These are phyloP conservation scores for Fusarium pseudoanthophilum DNA, from an alignment of 2,329 filamentous ascomycete species.

Conservation along the genomic window DNA sequence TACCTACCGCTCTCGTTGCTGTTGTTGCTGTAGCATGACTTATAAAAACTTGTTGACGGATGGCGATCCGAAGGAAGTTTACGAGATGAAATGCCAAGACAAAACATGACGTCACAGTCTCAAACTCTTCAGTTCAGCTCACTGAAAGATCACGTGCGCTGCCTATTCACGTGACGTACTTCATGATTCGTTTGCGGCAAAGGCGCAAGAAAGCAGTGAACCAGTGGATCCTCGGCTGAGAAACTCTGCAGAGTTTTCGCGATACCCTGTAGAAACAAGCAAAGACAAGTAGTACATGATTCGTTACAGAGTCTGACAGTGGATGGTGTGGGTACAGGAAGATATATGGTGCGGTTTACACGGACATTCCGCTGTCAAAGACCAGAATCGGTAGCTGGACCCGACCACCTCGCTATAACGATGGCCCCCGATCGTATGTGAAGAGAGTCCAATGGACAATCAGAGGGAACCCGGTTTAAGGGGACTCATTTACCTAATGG, in stretches of 20 bases:
- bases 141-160: background rate
- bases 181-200: conserved; percentile 25
- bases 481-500: conserved; percentile 9
- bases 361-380: conserved; percentile 3
- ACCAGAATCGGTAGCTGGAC: conserved; percentile 8
- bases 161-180: conserved; percentile 15
- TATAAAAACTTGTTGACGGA: background rate
- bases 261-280: background rate
- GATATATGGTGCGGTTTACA: conserved; percentile 16
- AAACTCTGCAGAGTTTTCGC: conserved; percentile 32
- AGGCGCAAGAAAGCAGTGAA: background rate
- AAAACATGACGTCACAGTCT: conserved; percentile 19
- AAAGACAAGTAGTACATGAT: conserved; percentile 10
- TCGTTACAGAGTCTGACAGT: conserved; percentile 12
- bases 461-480: background rate
- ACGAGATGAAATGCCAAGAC: conserved; percentile 7
- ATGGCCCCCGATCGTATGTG: conserved; percentile 12
- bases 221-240: conserved; percentile 6
- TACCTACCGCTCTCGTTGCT: background rate
- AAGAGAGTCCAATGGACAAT: background rate
- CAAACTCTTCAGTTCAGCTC: background rate
- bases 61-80: conserved; percentile 9
- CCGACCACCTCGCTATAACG: conserved; percentile 1
- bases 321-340: conserved; percentile 7
- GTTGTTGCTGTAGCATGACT: background rate